Evolutionary conservation across 345 rosid species (phyloP).

Genomic region (Gossypium turneri): DNA sequence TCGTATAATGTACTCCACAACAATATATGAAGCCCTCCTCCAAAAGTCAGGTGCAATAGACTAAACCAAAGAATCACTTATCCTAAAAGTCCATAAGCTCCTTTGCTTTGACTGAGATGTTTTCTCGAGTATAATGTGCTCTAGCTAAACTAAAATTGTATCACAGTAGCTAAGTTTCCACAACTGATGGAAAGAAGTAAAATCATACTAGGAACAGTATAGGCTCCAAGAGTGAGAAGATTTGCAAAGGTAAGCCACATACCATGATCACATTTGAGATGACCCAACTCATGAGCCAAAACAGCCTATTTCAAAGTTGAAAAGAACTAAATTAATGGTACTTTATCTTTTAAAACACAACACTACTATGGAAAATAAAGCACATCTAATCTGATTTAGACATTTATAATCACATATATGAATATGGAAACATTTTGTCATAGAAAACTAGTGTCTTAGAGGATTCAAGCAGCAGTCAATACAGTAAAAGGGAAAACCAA

Average conservation of each 20-base stretch:
- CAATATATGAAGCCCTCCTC: neutral
- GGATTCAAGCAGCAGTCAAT: neutral
- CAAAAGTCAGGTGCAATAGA: neutral
- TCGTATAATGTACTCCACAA: neutral
- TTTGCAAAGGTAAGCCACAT: conserved; percentile 97
- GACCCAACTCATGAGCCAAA: conserved; percentile 95
- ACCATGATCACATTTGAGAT: conserved; percentile 94
- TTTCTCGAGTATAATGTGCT: neutral
- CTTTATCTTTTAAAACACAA: conserved; percentile 12
- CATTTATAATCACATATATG: neutral
- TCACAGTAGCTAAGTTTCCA: neutral
- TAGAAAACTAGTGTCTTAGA: neutral
- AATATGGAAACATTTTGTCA: neutral
- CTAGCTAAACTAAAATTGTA: neutral
- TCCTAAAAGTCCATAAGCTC: neutral
- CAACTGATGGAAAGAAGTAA: conserved; percentile 14
- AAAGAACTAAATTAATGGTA: conserved; percentile 17
- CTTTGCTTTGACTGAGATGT: neutral
- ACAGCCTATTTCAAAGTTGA: conserved; percentile 56
- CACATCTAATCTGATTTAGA: neutral
- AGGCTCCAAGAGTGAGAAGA: conserved; percentile 85
- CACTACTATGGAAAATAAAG: neutral
- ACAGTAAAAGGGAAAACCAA: neutral
- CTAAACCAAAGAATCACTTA: neutral
- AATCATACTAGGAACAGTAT: conserved; percentile 77